These are phyloP conservation scores for Thymus mandschuricus DNA, from an alignment of 257 asterid species.

Conservation along the genomic window DNA sequence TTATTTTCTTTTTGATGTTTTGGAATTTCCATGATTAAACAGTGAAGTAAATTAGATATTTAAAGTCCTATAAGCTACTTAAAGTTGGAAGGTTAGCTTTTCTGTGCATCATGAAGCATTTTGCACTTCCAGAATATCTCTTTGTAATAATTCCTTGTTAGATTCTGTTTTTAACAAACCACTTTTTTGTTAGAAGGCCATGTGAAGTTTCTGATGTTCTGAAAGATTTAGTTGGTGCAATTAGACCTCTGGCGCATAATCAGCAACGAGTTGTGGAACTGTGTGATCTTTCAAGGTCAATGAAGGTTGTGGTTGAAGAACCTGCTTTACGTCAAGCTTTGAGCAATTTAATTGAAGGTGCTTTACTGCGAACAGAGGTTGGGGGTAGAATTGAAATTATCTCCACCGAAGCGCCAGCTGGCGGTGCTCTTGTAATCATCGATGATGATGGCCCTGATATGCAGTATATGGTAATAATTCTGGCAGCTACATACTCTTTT, in stretches of 20 bases:
- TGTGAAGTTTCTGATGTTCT: constrained; percentile 70
- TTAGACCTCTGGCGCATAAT: constrained; percentile 73
- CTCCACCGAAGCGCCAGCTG: constrained; percentile 83
- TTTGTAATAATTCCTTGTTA: constrained; percentile 12
- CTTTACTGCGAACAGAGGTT: constrained; percentile 72
- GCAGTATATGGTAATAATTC: constrained; percentile 85
- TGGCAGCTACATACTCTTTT: background rate
- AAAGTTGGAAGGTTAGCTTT: constrained; percentile 18
- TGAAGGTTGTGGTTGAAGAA: constrained; percentile 82
- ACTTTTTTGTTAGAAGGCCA: constrained; percentile 53
- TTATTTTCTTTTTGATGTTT: background rate
- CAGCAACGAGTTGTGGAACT: constrained; percentile 69
- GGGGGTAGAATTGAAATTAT: constrained; percentile 78
- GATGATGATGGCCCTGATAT: constrained; percentile 98
- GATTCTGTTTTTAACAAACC: constrained; percentile 20
- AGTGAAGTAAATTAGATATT: constrained; percentile 10
- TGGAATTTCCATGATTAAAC: background rate
- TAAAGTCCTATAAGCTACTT: background rate
- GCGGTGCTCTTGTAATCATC: constrained; percentile 80
- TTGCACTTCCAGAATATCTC: constrained; percentile 13
- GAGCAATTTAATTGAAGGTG: constrained; percentile 93
- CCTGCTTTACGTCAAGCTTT: constrained; percentile 93
- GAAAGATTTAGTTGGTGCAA: constrained; percentile 79
- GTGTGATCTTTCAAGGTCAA: constrained; percentile 60
- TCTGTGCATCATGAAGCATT: constrained; percentile 11